Evolutionary conservation across 179 eudicot species (phyloP), one percentile per base, ranked within the genome.

Genomic region (Corrigiola litoralis): DNA sequence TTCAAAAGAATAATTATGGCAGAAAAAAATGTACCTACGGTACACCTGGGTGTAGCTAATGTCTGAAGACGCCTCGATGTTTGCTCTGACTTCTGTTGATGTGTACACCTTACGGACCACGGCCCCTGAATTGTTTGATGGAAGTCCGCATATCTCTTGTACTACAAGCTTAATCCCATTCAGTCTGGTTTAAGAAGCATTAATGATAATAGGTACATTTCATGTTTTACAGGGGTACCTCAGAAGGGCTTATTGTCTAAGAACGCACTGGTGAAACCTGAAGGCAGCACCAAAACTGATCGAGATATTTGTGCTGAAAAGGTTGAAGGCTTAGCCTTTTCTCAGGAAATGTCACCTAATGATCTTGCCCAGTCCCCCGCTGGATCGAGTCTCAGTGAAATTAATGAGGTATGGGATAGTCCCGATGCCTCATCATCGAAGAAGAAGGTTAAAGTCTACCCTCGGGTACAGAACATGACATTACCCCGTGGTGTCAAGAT

Each of bases 391-490:
- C 32, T 25, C 20, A n/a, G n/a, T 7, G 31, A 7, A 17, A 49
- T 17, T 4, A 42, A 34, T 25, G 57, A 64, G 51, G 42, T 34
- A 32, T 63, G 24, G 20, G 28, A 29, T 11, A 28, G 29, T 32
- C n/a, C 65, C 18, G 23, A 40, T 10, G 29, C 18, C 9, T 36
- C 36, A 9, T 58, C 67, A 1, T 25, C 70, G 3, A 65, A 34
- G 18, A 74, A 69, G 42, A 46, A 28, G 57, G 28, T 74, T 33
- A 74, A 23, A 44, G 71, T 69, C 24, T 74, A 32, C 55, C 74
- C 58, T 3, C 23, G 46, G 36, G 40, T 31, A 40, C 48, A 47
- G 34, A 59, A 69, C 25, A 58, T 74, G 66, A 44, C 58, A 38
- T 51, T 74, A 34, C 74, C 78, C 51, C 47, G 66, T 0, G 70